Conservation (phyloP, 352 stramenopile genomes). For the Phytophthora cryptogea region DNA sequence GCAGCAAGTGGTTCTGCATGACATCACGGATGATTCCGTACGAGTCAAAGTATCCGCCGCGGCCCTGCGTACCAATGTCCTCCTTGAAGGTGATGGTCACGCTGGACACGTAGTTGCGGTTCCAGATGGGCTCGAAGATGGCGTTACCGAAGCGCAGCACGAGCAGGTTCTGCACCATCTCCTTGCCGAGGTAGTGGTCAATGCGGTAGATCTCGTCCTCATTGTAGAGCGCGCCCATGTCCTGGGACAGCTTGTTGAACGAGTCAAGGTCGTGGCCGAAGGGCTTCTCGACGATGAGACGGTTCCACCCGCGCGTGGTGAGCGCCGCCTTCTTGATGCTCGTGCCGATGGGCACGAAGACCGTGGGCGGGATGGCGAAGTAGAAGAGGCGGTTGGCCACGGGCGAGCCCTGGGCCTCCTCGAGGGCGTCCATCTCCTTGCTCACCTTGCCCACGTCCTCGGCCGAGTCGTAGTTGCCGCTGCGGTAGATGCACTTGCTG, state of each 20-base stretch:
- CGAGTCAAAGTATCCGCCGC: constrained; percentile 97
- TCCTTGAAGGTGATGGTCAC: constrained; percentile 98
- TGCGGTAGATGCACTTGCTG: constrained; percentile 75
- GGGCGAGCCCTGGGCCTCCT: constrained; percentile 55
- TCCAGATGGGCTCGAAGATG: constrained; percentile 98
- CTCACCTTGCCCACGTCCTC: constrained; percentile 76
- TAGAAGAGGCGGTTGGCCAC: constrained; percentile 93
- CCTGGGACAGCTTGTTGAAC: constrained; percentile 90
- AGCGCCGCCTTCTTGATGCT: constrained; percentile 93
- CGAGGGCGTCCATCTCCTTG: constrained; percentile 70
- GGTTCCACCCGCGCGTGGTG: constrained; percentile 91
- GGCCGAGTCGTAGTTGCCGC: constrained; percentile 84
- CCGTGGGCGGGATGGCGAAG: constrained; percentile 96
- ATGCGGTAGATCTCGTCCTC: constrained; percentile 96
- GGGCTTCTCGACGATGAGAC: constrained; percentile 98
- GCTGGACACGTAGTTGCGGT: constrained; percentile 95
- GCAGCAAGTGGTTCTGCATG: constrained; percentile 99
- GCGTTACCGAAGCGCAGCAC: constrained; percentile 97
- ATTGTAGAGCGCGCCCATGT: constrained; percentile 83
- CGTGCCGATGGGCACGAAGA: constrained; percentile 93
- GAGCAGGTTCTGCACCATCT: constrained; percentile 99
- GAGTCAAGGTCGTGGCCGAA: constrained; percentile 96
- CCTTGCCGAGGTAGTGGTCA: constrained; percentile 97
- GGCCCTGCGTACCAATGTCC: constrained; percentile 95
- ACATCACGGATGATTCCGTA: constrained; percentile 99